Evolutionary conservation across 805 yeast genomes (phyloP).

Genomic region (Starmerella sp.): DNA sequence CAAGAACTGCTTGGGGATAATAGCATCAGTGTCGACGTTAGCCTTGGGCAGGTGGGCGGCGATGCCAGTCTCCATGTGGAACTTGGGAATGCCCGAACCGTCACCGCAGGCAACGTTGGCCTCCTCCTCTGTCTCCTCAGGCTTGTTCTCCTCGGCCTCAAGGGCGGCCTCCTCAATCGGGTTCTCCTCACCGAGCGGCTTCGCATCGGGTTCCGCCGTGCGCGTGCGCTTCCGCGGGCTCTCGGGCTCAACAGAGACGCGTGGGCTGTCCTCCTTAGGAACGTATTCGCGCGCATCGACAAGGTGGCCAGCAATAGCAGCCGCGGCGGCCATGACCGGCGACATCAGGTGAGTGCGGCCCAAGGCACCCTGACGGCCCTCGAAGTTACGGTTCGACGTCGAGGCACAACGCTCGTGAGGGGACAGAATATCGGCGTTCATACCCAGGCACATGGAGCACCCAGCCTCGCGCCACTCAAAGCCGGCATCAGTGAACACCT

Average conservation of each 20-base stretch:
- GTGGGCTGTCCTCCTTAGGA: constrained; percentile 25
- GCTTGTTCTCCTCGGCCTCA: constrained; percentile 31
- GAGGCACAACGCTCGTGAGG: constrained; percentile 98
- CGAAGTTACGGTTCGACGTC: constrained; percentile 96
- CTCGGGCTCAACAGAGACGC: constrained; percentile 28
- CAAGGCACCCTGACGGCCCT: constrained; percentile 96
- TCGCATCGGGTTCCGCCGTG: constrained; percentile 40
- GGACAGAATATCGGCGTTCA: constrained; percentile 94
- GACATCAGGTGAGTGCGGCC: constrained; percentile 97
- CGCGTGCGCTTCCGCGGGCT: constrained; percentile 1
- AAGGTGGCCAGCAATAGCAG: constrained; percentile 83
- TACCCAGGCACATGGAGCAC: constrained; percentile 98
- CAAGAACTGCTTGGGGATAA: constrained; percentile 95
- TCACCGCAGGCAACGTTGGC: constrained; percentile 27
- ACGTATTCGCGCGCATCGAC: constrained; percentile 79
- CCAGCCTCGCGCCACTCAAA: constrained; percentile 99
- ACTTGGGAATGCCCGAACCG: constrained; percentile 57
- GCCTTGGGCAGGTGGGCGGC: constrained; percentile 94
- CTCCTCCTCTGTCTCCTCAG: constrained; percentile 21
- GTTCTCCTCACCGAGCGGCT: constrained; percentile 41
- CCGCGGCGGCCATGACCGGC: constrained; percentile 99
- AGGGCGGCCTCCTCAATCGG: constrained; percentile 43
- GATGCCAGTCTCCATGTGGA: constrained; percentile 63
- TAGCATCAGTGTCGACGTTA: constrained; percentile 96
- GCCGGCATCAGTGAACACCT: constrained; percentile 82